phyloP scores from a whole-genome alignment of 106 monocot genomes.

The Platanthera zijinensis region DNA sequence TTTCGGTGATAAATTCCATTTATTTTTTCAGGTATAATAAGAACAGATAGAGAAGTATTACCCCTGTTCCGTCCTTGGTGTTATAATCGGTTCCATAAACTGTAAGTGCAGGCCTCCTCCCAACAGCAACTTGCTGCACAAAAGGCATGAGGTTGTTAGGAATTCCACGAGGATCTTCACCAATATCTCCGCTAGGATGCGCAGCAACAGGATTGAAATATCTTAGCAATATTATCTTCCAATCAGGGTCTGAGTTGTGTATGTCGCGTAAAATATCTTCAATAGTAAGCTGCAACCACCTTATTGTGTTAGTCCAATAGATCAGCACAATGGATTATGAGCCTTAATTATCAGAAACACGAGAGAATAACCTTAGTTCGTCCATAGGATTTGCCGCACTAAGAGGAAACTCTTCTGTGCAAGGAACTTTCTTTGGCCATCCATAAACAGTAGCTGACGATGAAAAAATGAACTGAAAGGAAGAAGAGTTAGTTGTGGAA shows the following conservation, averaged over 20 bases:
- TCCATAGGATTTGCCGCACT: constrained; percentile 57
- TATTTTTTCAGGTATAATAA: background rate
- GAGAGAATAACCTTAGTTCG: constrained; percentile 37
- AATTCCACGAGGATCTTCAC: constrained; percentile 91
- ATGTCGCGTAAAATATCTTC: constrained; percentile 92
- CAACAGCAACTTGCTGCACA: constrained; percentile 92
- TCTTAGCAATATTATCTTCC: constrained; percentile 84
- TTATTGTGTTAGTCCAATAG: background rate
- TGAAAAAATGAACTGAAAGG: constrained; percentile 59
- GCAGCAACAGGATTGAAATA: constrained; percentile 98
- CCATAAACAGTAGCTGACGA: constrained; percentile 88
- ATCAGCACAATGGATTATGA: background rate
- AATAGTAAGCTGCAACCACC: constrained; percentile 62
- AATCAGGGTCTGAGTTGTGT: constrained; percentile 42
- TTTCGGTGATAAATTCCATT: background rate
- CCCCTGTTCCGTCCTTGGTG: constrained; percentile 92
- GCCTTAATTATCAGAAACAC: background rate
- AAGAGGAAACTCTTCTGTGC: constrained; percentile 51
- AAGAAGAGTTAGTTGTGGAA: background rate
- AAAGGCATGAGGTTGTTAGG: constrained; percentile 98
- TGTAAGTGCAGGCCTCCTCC: constrained; percentile 66
- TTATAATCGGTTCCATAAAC: constrained; percentile 82
- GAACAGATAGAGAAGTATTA: constrained; percentile 19
- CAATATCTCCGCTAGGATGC: constrained; percentile 82
- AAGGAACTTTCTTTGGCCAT: constrained; percentile 73